Conservation (phyloP, 2,329 filamentous ascomycete species). For the Penicillium decumbens region DNA sequence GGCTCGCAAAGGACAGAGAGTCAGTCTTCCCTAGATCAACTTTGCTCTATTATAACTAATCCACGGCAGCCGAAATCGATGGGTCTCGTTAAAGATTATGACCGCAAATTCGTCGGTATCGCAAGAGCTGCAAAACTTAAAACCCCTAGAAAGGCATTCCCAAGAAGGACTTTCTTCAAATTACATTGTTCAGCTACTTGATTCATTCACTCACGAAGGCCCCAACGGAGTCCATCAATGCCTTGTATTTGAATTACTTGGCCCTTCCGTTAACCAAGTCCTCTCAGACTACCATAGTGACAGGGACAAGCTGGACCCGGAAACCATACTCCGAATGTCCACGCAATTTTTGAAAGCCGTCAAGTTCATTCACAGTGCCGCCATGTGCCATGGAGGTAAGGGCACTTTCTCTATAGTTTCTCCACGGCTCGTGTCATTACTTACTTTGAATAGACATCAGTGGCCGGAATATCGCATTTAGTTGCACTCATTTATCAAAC, state of each 20-base stretch:
- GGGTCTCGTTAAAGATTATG: constrained; percentile 35
- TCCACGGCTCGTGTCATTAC: not conserved
- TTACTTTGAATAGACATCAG: constrained; percentile 25
- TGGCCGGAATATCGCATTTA: constrained; percentile 27
- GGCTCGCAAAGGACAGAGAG: constrained; percentile 39
- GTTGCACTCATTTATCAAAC: constrained; percentile 13
- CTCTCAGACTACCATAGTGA: constrained; percentile 18
- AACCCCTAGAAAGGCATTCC: constrained; percentile 11
- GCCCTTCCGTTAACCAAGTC: constrained; percentile 27
- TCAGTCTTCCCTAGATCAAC: constrained; percentile 10
- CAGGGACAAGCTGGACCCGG: constrained; percentile 20
- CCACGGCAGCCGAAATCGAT: no score
- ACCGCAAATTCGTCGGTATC: constrained; percentile 21
- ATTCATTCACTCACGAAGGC: constrained; percentile 30
- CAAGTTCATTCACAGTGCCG: constrained; percentile 25
- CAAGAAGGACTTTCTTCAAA: constrained; percentile 16
- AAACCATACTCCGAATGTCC: constrained; percentile 26
- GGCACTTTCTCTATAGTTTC: constrained; percentile 17
- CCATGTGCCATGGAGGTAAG: constrained; percentile 32
- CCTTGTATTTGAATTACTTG: constrained; percentile 34
- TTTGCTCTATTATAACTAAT: no score
- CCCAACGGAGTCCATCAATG: constrained; percentile 35
- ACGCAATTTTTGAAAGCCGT: constrained; percentile 27
- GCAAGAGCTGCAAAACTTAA: constrained; percentile 21
- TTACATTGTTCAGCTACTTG: constrained; percentile 26